These are phyloP conservation scores for Alternaria arbusti DNA, from an alignment of 2,329 filamentous ascomycete genomes.

Conservation along the genomic window DNA sequence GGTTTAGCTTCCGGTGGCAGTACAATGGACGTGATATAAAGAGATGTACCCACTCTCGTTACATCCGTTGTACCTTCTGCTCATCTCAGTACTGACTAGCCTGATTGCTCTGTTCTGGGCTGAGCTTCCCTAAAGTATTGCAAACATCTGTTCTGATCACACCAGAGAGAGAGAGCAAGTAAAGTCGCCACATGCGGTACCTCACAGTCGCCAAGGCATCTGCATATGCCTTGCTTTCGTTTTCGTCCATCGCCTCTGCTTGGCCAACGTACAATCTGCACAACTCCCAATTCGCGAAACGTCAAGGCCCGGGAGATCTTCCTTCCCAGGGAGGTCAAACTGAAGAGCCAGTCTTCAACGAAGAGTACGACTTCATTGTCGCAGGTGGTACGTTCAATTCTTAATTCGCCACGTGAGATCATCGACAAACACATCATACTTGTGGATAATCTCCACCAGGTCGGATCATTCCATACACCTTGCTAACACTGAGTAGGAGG, in stretches of 20 bases:
- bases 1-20: background rate
- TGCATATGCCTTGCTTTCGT: slow-evolving; percentile 8
- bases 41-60: background rate
- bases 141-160: too few species aligned
- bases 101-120: background rate
- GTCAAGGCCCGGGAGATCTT: slow-evolving; percentile 13
- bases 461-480: background rate
- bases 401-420: too few species aligned
- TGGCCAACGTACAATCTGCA: slow-evolving; percentile 23
- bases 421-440: too few species aligned
- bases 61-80: background rate
- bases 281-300: slow-evolving; percentile 18
- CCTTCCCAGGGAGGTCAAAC: slow-evolving; percentile 9
- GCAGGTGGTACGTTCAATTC: slow-evolving; percentile 19
- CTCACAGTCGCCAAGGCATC: slow-evolving; percentile 6
- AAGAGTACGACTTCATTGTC: slow-evolving; percentile 29
- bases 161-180: background rate
- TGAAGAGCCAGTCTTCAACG: slow-evolving; percentile 15
- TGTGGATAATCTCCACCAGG: rapidly evolving
- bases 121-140: background rate
- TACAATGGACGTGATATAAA: slow-evolving; percentile 2
- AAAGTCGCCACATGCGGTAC: background rate
- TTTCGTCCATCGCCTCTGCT: slow-evolving; percentile 13
- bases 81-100: background rate
- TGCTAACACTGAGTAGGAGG: slow-evolving; percentile 15